A percentile compares a stretch with the other conserved stretches of the same genome.
These are phyloP conservation scores for Calonectria pteridis DNA, from an alignment of 2,329 filamentous ascomycete genomes.

Conservation along the genomic window DNA sequence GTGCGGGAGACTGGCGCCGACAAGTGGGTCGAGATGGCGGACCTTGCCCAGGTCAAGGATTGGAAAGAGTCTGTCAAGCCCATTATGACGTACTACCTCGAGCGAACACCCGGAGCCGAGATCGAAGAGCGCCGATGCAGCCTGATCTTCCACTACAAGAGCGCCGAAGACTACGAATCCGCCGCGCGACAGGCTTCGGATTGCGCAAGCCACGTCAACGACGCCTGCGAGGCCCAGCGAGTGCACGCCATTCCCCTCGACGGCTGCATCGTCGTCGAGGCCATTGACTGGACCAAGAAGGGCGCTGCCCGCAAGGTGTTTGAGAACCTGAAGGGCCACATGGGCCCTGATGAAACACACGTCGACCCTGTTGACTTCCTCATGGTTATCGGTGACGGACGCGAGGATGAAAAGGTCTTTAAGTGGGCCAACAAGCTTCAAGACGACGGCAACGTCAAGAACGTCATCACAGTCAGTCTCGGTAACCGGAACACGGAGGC, in stretches of 20 bases:
- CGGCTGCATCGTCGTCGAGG: constrained; percentile 85
- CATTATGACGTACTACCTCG: constrained; percentile 90
- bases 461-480: constrained; percentile 88
- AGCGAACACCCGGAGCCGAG: constrained; percentile 88
- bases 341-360: constrained; percentile 46
- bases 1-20: constrained; percentile 77
- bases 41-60: constrained; percentile 74
- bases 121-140: constrained; percentile 94
- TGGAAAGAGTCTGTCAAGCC: constrained; percentile 89
- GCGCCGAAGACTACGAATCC: constrained; percentile 80
- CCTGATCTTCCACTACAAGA: constrained; percentile 90
- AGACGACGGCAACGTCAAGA: constrained; percentile 68
- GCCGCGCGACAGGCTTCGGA: constrained; percentile 87
- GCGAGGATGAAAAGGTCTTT: constrained; percentile 95
- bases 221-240: constrained; percentile 85
- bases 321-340: constrained; percentile 63
- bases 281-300: constrained; percentile 87
- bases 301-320: constrained; percentile 84
- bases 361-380: constrained; percentile 80
- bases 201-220: constrained; percentile 95
- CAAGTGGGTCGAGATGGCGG: constrained; percentile 83
- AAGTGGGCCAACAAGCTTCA: constrained; percentile 89
- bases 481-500: constrained; percentile 92
- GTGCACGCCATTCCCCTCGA: constrained; percentile 88
- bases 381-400: constrained; percentile 89